Conservation (phyloP, 306 rosid species). For the Coriaria nepalensis region DNA sequence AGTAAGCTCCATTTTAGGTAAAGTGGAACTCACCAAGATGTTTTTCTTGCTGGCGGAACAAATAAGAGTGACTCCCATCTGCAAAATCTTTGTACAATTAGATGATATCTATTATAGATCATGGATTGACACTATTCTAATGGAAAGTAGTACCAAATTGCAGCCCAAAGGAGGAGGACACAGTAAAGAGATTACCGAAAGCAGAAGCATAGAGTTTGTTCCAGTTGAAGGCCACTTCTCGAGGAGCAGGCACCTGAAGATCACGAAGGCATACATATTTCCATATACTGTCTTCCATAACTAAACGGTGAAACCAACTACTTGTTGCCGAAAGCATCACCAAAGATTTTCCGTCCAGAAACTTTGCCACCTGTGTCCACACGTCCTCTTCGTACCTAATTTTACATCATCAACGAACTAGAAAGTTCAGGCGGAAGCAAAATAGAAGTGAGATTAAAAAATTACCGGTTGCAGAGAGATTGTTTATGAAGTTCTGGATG, state of each 20-base stretch:
- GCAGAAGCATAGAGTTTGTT: conserved; percentile 62
- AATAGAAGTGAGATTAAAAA: too few species aligned
- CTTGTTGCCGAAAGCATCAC: conserved; percentile 68
- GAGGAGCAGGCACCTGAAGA: conserved; percentile 69
- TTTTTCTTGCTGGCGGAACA: conserved; percentile 71
- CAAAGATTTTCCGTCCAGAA: conserved; percentile 69
- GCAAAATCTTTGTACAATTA: conserved; percentile 14
- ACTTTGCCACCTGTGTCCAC: conserved; percentile 86
- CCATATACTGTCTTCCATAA: conserved; percentile 74
- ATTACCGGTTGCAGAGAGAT: too few species aligned
- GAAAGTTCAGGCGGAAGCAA: neutral
- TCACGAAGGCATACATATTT: conserved; percentile 67
- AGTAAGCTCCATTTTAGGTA: too few species aligned
- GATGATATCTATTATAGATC: neutral
- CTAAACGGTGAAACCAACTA: conserved; percentile 58
- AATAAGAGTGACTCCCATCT: conserved; percentile 87
- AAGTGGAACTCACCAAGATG: conserved; percentile 58
- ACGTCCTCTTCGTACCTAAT: conserved; percentile 72
- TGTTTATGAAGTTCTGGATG: too few species aligned
- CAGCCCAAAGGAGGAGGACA: conserved; percentile 3
- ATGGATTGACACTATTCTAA: too few species aligned
- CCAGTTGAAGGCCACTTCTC: conserved; percentile 52
- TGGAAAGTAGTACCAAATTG: conserved; percentile 1
- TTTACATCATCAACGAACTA: neutral
- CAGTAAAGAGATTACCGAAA: conserved; percentile 31